A percentile compares a stretch with the other conserved stretches of the same genome.
phyloP scores from a whole-genome alignment of 2,329 filamentous ascomycete genomes.

The Camillea tinctor region DNA sequence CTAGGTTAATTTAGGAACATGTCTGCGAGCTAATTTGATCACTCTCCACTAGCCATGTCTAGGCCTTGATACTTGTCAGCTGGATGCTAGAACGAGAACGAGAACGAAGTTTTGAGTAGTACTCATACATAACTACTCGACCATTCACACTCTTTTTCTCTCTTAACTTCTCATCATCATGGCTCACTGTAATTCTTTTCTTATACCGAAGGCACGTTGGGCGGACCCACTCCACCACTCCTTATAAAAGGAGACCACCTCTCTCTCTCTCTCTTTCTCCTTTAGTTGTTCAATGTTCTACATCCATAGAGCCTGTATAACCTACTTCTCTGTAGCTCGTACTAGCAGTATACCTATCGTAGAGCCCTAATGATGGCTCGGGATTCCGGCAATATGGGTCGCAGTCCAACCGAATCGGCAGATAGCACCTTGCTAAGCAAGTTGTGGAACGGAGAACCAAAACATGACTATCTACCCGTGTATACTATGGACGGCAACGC shows the following conservation, averaged over 20 bases:
- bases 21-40: background rate
- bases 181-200: background rate
- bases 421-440: slow-evolving; percentile 10
- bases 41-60: background rate
- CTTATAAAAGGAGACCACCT: background rate
- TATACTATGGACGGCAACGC: slow-evolving; percentile 12
- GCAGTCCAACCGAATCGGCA: background rate
- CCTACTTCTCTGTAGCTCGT: too few species aligned
- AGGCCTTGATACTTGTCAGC: background rate
- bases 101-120: background rate
- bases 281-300: background rate
- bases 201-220: background rate
- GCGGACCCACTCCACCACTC: background rate
- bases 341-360: too few species aligned
- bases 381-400: background rate
- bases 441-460: slow-evolving; percentile 12
- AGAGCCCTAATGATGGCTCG: too few species aligned
- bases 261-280: background rate
- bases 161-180: background rate
- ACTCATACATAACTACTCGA: background rate
- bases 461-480: slow-evolving; percentile 13
- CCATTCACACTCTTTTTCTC: background rate
- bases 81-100: background rate
- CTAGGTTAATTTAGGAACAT: background rate
- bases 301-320: too few species aligned